Base-by-base conservation (phyloP, 306 rosid species). In the Medicago lupulina region DNA sequence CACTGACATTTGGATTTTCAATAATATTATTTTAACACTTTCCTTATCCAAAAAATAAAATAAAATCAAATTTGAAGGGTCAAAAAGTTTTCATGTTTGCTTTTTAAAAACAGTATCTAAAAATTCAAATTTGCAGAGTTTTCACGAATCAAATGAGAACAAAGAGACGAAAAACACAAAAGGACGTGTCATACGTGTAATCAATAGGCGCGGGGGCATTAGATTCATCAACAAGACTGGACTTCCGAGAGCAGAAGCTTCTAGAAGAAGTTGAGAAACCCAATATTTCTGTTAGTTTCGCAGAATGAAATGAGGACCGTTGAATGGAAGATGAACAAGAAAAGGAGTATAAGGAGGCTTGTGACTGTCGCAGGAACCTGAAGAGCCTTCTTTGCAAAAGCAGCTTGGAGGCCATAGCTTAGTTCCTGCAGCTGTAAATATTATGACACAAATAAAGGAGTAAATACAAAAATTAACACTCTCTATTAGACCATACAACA, bases 161-260 rank as follows among this genome's bases (percentile, higher is more conserved):
- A 55, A 2, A 69, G 9, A 21, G 70, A 57, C n/a, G 0, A 7
- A 50, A 57, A 46, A 16, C 31, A 19, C 23, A 18, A 46, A 54
- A 74, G 67, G 44, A 40, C 47, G 70, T 0, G 8, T 17, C 55
- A 54, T 73, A 95, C 99, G 87, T 12, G 71, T 95, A 95, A 88
- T 95, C 92, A 11, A 90, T 84, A 60, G 96, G 36, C 54, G 88
- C 38, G 21, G 99, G 99, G 55, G 65, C 93, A 73, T 83, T 82
- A 81, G 83, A 65, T 69, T 81, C 81, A 18, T 72, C 86, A 9
- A 67, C 80, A 76, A 85, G 80, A 76, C 80, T 74, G 54, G 84
- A 38, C 66, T 77, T 82, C 18, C 55, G 88, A 62, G 93, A 87
- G 76, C 89, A 88, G 82, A 88, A 85, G 83, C 65, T 80, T 89